Base-by-base conservation (phyloP, 192 early-diverging fungal species). In the Endogone sp. region DNA sequence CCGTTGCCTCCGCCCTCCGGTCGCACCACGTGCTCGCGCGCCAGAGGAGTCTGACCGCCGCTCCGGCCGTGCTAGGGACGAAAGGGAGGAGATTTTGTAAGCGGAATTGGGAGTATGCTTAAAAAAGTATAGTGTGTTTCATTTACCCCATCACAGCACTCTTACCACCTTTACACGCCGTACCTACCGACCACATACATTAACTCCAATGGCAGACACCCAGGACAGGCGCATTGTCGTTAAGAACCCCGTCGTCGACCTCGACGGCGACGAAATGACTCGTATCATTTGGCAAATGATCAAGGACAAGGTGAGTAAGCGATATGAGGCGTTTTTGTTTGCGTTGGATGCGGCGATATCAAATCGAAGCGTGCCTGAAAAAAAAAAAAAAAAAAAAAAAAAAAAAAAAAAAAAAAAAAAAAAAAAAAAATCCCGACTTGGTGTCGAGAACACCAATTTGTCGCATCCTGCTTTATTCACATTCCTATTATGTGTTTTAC, bases 231-330 rank as follows among this genome's bases (percentile, higher is more conserved):
- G 24, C 67, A 94, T 94, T 75, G 71, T 78, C 32, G 92, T 97
- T 62, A 79, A 83, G 76, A 93, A 93, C 78, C 91, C 95, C 25
- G 88, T 93, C 56, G 92, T 93, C 63, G 88, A 91, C 77, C 81
- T 90, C 21, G 94, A 98, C 74, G 97, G 97, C 68, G 97, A 99
- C 80, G 97, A 99, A 84, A 98, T 98, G 95, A 99, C 97, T 37
- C 84, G 97, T 72, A 98, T 99, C 82, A 92, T 99, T 80, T 96
- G 93, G 93, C 85, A 91, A 76, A 83, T 87, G 80, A 97, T 96
- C 82, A 93, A 94, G 79, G 95, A 98, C 75, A 92, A 92, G 37
- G 37, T 49, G 37, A 49, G 79, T 49, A 16, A 16, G 37, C 37
- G 75, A 70, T 44, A 27, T 22, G 27, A 6, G 57, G 28, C 25